A percentile compares a stretch with the other conserved stretches of the same genome.
Evolutionary conservation across 805 yeast species (phyloP).

Genomic region (Monosporozyma yasuniensis): DNA sequence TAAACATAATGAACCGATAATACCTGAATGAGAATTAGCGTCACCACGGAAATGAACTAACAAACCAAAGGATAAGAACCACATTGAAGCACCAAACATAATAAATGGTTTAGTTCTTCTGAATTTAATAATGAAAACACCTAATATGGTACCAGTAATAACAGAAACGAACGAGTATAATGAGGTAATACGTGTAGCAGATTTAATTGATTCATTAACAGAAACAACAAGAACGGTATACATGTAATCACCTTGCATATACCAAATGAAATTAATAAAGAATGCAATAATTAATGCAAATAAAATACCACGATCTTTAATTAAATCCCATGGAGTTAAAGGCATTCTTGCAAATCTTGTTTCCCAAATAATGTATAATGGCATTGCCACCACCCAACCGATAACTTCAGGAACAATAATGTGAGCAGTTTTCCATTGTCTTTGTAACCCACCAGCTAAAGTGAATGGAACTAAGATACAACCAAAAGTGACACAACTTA

Average conservation of each 20-base stretch:
- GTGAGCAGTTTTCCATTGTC: constrained; percentile 50
- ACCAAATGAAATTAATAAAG: constrained; percentile 51
- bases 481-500: constrained; percentile 50
- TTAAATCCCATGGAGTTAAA: constrained; percentile 45
- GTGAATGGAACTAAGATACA: constrained; percentile 66
- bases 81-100: constrained; percentile 46
- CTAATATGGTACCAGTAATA: constrained; percentile 49
- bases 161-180: constrained; percentile 59
- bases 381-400: constrained; percentile 55
- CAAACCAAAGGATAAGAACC: constrained; percentile 56
- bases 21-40: constrained; percentile 45
- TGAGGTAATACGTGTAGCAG: constrained; percentile 58
- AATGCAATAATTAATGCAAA: constrained; percentile 54
- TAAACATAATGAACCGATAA: constrained; percentile 57
- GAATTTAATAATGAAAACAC: constrained; percentile 40
- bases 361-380: constrained; percentile 53
- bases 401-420: constrained; percentile 62
- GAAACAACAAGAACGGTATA: constrained; percentile 60
- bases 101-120: constrained; percentile 53
- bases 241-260: constrained; percentile 61
- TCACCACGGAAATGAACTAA: constrained; percentile 45
- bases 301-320: constrained; percentile 67
- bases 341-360: constrained; percentile 47
- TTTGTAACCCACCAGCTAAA: constrained; percentile 54
- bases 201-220: constrained; percentile 44